Conservation (phyloP, 2,329 filamentous ascomycete species). For the Helotiales sp. region DNA sequence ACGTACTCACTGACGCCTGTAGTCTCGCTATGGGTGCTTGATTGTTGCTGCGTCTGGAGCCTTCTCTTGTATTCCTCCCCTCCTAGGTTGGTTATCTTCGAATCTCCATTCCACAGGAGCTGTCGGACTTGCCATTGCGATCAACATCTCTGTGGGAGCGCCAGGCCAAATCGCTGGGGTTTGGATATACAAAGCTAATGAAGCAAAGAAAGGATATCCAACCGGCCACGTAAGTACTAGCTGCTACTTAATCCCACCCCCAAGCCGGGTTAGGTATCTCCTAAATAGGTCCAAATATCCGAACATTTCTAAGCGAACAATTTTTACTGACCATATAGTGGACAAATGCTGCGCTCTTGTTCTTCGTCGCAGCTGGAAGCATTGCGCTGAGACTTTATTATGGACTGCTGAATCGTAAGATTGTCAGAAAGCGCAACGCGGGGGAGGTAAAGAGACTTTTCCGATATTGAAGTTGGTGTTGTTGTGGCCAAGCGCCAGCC, state of each 20-base stretch:
- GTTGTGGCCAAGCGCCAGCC: neutral
- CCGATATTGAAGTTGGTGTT: conserved; percentile 19
- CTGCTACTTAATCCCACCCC: too few species aligned
- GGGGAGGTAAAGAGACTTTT: conserved; percentile 27
- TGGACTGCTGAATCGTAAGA: conserved; percentile 49
- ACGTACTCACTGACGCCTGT: neutral
- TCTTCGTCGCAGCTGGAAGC: conserved; percentile 62
- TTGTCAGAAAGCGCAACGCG: conserved; percentile 24
- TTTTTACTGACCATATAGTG: conserved; percentile 45
- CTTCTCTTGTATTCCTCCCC: conserved; percentile 70
- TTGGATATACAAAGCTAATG: conserved; percentile 73
- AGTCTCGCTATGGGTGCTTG: conserved; percentile 69
- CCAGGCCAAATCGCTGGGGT: conserved; percentile 74
- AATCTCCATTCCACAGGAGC: conserved; percentile 70
- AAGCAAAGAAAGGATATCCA: conserved; percentile 65
- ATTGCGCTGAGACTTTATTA: conserved; percentile 62
- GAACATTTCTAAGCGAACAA: too few species aligned
- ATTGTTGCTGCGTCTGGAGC: conserved; percentile 70
- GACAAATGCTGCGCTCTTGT: conserved; percentile 64
- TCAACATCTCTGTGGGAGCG: conserved; percentile 72
- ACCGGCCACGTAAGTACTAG: conserved; percentile 58
- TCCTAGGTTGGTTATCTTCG: conserved; percentile 46
- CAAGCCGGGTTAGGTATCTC: too few species aligned
- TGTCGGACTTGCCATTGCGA: conserved; percentile 70
- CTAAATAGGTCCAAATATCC: too few species aligned